Base-by-base conservation (phyloP, 306 rosid genomes). In the Vigna angularis region DNA sequence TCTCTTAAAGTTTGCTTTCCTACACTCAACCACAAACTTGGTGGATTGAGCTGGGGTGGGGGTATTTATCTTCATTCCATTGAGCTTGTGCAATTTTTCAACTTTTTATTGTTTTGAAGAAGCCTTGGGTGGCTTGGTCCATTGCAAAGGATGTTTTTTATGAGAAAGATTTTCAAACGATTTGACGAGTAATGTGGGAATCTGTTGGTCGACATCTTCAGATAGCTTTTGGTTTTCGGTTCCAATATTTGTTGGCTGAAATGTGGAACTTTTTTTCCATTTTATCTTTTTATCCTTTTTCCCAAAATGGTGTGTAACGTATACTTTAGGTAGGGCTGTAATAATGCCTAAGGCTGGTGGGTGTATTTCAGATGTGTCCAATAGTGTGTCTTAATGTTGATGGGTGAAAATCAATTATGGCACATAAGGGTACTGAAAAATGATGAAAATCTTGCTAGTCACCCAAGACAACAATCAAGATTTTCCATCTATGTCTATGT, bases 91-190 rank as follows among this genome's bases (percentile, higher is more conserved):
- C 65, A 15, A 20, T 38, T 34, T 77, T 12, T 55, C 50, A 26
- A 24, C 15, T 26, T 11, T 48, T 77, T 7, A 51, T 55, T 64
- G 47, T 3, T 62, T 24, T 62, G 11, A 47, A 79, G 3, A 62
- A 24, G 13, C 13, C 17, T 74, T 61, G 69, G 79, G 79, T 59
- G 42, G 70, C 3, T 59, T 58, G 40, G 68, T 42, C 28, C 22
- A 4, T 22, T 74, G 49, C 47, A 63, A 62, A 32, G 30, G 13
- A 40, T 48, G 58, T 12, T 44, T 56, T 77, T 38, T 1, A 47
- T 67, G 47, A 45, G 12, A n/a, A 77, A 48, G 14, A 15, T 48
- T 66, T 44, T 18, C 59, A 24, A 82, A 64, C 71, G 65, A 82
- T 70, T 44, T 17, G 45, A 72, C 44, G 51, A 30, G 59, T 76